phyloP scores from a whole-genome alignment of 495 filamentous ascomycete species.

The Penicillium canariense region DNA sequence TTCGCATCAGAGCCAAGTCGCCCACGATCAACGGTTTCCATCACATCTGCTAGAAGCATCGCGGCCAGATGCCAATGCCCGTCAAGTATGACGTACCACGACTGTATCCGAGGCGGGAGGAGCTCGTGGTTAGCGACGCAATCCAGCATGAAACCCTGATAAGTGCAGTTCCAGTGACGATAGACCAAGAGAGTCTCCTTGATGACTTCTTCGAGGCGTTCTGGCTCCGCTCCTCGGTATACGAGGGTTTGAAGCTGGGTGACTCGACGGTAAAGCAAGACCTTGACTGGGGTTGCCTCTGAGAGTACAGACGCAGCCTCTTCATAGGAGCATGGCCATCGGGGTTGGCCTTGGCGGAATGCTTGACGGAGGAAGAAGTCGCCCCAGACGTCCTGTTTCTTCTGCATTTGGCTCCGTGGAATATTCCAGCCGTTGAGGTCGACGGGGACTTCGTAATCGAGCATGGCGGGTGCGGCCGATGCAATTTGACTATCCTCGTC shows the following conservation, averaged over 20 bases:
- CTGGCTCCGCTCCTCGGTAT: conserved; percentile 21
- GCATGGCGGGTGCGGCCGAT: background rate
- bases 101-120: conserved; percentile 44
- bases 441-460: background rate
- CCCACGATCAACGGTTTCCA: conserved; percentile 39
- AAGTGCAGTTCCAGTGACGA: conserved; percentile 43
- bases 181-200: conserved; percentile 35
- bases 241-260: conserved; percentile 43
- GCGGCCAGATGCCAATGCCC: conserved; percentile 49
- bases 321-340: conserved; percentile 48
- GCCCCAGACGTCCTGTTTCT: conserved; percentile 29
- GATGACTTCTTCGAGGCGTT: conserved; percentile 37
- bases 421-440: conserved; percentile 18
- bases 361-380: conserved; percentile 31
- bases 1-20: conserved; percentile 21
- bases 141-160: conserved; percentile 43
- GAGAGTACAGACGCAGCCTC: conserved; percentile 36
- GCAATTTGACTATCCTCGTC: conserved; percentile 44
- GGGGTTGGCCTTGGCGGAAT: conserved; percentile 9
- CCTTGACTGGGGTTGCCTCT: conserved; percentile 48
- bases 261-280: conserved; percentile 47
- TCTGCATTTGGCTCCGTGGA: background rate
- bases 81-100: conserved; percentile 47
- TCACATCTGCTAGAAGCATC: conserved; percentile 43
- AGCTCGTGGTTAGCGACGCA: conserved; percentile 39